Percentiles rank a stretch among this genome's conserved stretches.
These are phyloP conservation scores for Apophysomyces sp. DNA, from an alignment of 371 early-diverging fungal genomes.

Conservation along the genomic window DNA sequence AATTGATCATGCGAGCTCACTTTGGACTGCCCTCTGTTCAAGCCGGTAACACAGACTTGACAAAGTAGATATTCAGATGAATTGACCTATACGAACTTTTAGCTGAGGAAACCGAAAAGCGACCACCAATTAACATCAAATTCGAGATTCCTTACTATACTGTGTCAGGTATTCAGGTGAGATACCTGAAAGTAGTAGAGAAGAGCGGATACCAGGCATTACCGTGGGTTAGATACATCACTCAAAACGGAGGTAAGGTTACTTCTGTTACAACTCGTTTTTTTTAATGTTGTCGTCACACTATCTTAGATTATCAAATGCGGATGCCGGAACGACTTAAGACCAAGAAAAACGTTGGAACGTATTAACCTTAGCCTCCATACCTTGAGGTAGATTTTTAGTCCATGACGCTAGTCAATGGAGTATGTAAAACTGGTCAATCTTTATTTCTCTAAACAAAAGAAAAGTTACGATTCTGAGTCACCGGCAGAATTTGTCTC, in stretches of 20 bases:
- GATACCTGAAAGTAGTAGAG: slow-evolving; percentile 98
- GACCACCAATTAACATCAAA: slow-evolving; percentile 94
- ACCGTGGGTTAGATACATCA: slow-evolving; percentile 99
- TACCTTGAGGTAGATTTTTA: not conserved
- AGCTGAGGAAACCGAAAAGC: slow-evolving; percentile 90
- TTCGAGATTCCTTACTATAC: slow-evolving; percentile 99
- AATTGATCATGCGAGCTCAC: slow-evolving; percentile 93
- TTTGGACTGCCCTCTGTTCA: slow-evolving; percentile 96
- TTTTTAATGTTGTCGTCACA: not conserved
- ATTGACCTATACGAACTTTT: not conserved
- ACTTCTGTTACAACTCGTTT: not conserved
- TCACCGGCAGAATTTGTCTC: too few species aligned
- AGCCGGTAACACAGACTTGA: slow-evolving; percentile 55
- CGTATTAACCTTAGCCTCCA: not conserved
- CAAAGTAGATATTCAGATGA: not conserved
- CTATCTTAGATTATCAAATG: slow-evolving; percentile 65
- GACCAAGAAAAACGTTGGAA: slow-evolving; percentile 34
- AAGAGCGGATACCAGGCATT: slow-evolving; percentile 97
- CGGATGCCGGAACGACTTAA: slow-evolving; percentile 74
- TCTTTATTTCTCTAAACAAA: too few species aligned
- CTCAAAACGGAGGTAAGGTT: slow-evolving; percentile 85
- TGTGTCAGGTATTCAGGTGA: slow-evolving; percentile 96
- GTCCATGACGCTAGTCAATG: not conserved
- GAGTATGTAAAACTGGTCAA: not conserved
- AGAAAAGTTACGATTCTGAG: too few species aligned